Evolutionary conservation across 2,329 filamentous ascomycete species (phyloP), one percentile per base, ranked within the genome.

Genomic region (Didymella arachidicola): DNA sequence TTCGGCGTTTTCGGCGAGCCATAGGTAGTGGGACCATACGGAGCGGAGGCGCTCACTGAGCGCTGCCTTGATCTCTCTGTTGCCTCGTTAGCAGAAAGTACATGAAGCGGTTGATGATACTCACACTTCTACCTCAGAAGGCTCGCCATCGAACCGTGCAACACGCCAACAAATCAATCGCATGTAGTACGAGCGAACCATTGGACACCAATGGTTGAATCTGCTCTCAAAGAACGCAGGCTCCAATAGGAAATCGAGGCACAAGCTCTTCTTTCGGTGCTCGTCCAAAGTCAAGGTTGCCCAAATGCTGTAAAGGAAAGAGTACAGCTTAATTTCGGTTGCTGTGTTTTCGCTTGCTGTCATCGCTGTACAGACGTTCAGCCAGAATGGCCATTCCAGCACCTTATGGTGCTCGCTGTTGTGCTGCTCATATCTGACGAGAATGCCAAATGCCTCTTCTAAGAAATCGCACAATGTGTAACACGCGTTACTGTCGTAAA

Each of bases 141-240:
- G 81, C 45, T 84, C 85, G 16, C 89, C 91, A 51, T 88, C 86
- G 70, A 90, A 90, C 62, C 93, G 85, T 64, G 90, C 94, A 46
- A 97, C 81, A 59, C 93, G 87, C 93, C 93, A 97, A 77, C 92
- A 96, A 22, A 97, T 78, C 48, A 97, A 80, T 45, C 93, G 91
- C 85, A 96, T 95, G 73, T 89, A 97, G 76, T 97, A 97, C 14
- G 92, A 90, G 60, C 93, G 86, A 22, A 97, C 92, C 93, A 97
- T 96, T 0, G 93, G 92, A 71, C 92, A 96, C 93, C 93, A 97
- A 71, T 97, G 92, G 71, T 90, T 94, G 79, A 97, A 97, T 61
- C 92, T 88, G 60, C 86, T 87, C 71, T 91, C 87, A 73, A 97
- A 97, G 2, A 89, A 85, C 26, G 88, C 83, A 53, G 90, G 88